These are phyloP conservation scores for Tuber brumale DNA, from an alignment of 495 filamentous ascomycete species.

Conservation along the genomic window DNA sequence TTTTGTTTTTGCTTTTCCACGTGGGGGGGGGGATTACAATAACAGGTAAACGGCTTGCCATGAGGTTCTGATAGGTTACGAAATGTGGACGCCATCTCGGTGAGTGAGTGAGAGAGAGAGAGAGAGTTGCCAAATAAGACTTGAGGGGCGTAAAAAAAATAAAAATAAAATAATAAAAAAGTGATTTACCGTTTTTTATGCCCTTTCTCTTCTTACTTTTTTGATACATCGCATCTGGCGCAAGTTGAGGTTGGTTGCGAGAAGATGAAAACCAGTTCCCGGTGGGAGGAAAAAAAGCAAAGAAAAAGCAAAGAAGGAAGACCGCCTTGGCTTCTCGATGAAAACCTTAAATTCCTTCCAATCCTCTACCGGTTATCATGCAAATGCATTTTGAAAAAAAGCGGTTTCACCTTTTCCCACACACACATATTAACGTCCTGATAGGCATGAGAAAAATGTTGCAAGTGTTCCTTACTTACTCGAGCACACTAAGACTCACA, in stretches of 20 bases:
- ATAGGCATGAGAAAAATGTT: background rate
- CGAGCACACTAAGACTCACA: too few relatives aligned
- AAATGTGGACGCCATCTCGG: background rate
- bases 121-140: background rate
- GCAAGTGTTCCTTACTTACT: background rate
- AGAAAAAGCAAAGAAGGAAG: background rate
- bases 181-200: background rate
- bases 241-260: background rate
- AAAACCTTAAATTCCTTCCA: conserved; percentile 5
- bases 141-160: background rate
- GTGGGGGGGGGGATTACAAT: too few relatives aligned
- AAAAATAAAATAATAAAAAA: too few relatives aligned
- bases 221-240: conserved; percentile 3
- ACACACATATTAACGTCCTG: background rate
- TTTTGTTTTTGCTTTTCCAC: background rate
- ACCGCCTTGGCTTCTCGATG: background rate
- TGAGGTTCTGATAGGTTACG: background rate
- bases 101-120: too few relatives aligned
- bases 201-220: too few relatives aligned
- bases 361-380: background rate
- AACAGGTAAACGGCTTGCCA: background rate
- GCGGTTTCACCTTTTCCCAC: background rate
- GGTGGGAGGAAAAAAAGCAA: background rate
- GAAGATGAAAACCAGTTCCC: background rate
- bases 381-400: background rate